Evolutionary conservation across 2,329 filamentous ascomycete species (phyloP).

Genomic region (Curvularia sp.): DNA sequence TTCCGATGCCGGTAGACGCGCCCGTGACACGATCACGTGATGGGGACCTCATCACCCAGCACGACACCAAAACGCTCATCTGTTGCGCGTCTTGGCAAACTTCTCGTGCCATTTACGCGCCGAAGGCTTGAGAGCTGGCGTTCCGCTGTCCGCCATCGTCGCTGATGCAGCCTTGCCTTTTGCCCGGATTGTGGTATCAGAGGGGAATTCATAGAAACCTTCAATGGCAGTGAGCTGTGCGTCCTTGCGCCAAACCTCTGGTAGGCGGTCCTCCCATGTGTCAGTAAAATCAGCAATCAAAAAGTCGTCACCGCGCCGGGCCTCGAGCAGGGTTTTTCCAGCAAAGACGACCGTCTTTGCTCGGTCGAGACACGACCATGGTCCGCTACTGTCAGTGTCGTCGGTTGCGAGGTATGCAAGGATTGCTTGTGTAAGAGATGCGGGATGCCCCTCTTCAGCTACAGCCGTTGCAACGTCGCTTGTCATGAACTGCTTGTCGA

Average conservation of each 20-base stretch:
- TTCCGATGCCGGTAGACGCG: slow-evolving; percentile 19
- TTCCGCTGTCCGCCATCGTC: slow-evolving; percentile 11
- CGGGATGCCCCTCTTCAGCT: slow-evolving; percentile 50
- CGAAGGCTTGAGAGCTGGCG: slow-evolving; percentile 33
- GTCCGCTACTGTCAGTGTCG: slow-evolving; percentile 32
- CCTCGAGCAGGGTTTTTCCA: slow-evolving; percentile 42
- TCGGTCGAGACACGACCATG: slow-evolving; percentile 47
- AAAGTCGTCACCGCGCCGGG: slow-evolving; percentile 34
- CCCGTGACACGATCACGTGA: slow-evolving; percentile 20
- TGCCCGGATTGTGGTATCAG: slow-evolving; percentile 41
- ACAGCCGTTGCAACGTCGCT: slow-evolving; percentile 42
- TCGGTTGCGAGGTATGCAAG: slow-evolving; percentile 44
- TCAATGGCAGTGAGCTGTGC: slow-evolving; percentile 44
- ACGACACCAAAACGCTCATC: slow-evolving; percentile 17
- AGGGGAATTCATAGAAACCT: slow-evolving; percentile 42
- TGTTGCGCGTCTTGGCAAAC: slow-evolving; percentile 45
- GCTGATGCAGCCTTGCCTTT: slow-evolving; percentile 25
- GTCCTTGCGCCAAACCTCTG: slow-evolving; percentile 48
- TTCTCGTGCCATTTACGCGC: slow-evolving; percentile 52
- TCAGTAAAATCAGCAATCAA: slow-evolving; percentile 47
- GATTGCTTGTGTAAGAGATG: slow-evolving; percentile 47
- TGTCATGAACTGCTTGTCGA: slow-evolving; percentile 49
- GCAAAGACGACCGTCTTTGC: slow-evolving; percentile 43
- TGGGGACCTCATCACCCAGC: neutral
- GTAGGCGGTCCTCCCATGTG: slow-evolving; percentile 48